Conservation (phyloP, 2,329 filamentous ascomycete genomes). For the Fusarium concolor region DNA sequence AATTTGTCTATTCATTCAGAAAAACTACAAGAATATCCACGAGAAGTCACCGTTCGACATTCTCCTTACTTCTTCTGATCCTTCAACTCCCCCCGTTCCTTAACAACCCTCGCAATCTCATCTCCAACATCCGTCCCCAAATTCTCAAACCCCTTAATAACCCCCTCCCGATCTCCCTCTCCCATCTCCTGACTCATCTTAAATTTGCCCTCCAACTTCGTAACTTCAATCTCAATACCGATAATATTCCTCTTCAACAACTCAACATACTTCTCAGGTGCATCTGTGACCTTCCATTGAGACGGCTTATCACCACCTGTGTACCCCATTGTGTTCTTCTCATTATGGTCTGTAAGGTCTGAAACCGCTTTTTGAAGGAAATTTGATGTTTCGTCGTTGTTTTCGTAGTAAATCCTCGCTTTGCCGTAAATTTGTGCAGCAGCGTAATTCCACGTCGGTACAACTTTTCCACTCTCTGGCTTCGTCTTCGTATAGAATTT, state of each 20-base stretch:
- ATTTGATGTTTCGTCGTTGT: conserved; percentile 54
- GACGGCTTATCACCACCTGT: conserved; percentile 50
- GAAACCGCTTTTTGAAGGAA: conserved; percentile 63
- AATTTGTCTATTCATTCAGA: too few species aligned
- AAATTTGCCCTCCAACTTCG: conserved; percentile 68
- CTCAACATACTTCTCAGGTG: conserved; percentile 65
- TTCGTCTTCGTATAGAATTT: conserved; percentile 77
- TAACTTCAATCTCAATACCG: conserved; percentile 68
- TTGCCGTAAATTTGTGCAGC: conserved; percentile 73
- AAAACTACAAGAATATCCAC: too few species aligned
- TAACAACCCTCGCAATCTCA: conserved; percentile 47
- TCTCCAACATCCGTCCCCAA: conserved; percentile 46
- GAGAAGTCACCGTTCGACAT: too few species aligned
- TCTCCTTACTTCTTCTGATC: not conserved
- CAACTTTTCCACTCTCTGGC: conserved; percentile 71
- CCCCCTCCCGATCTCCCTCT: conserved; percentile 64
- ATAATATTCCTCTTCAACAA: conserved; percentile 68
- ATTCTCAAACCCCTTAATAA: conserved; percentile 64
- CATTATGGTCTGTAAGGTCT: conserved; percentile 63
- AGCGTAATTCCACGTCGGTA: conserved; percentile 78
- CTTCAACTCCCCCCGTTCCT: conserved; percentile 36
- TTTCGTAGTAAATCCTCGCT: conserved; percentile 64
- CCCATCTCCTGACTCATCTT: conserved; percentile 74
- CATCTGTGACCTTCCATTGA: conserved; percentile 67
- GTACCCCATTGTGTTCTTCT: conserved; percentile 68